Conservation (phyloP, 2,329 filamentous ascomycete species). For the Colletotrichum orchidophilum region DNA sequence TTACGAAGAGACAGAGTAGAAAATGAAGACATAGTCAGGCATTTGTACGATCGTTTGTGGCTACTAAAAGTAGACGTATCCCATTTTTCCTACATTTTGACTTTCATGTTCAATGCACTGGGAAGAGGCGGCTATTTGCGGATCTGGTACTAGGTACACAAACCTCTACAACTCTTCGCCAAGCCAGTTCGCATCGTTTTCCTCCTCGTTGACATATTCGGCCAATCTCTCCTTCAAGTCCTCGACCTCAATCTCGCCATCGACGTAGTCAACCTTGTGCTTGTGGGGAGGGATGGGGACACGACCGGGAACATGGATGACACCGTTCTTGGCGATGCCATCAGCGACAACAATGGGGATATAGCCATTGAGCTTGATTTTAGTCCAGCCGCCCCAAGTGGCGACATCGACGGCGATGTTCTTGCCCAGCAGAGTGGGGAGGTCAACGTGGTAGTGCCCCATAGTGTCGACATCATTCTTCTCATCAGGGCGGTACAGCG, state of each 20-base stretch:
- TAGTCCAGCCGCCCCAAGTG: slow-evolving; percentile 72
- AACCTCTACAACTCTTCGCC: slow-evolving; percentile 20
- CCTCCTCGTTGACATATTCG: slow-evolving; percentile 50
- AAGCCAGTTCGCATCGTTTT: slow-evolving; percentile 10
- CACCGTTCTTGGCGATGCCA: slow-evolving; percentile 79
- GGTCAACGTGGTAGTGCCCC: slow-evolving; percentile 71
- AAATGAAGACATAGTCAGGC: too few species aligned
- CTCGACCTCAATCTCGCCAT: slow-evolving; percentile 64
- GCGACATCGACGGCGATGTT: slow-evolving; percentile 77
- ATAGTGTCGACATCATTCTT: slow-evolving; percentile 44
- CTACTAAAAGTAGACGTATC: background rate
- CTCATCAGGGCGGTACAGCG: slow-evolving; percentile 68
- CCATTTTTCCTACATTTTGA: background rate
- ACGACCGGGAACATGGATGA: slow-evolving; percentile 78
- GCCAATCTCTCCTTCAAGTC: slow-evolving; percentile 67
- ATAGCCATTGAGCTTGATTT: slow-evolving; percentile 80
- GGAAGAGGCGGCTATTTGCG: background rate
- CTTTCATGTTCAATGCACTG: background rate
- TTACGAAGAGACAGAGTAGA: too few species aligned
- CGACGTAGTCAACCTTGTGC: slow-evolving; percentile 45
- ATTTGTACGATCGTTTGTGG: too few species aligned
- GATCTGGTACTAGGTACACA: background rate
- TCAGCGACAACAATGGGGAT: slow-evolving; percentile 73
- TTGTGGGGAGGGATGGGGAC: slow-evolving; percentile 81
- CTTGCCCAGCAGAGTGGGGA: slow-evolving; percentile 77